phyloP scores from a whole-genome alignment of 352 stramenopile species.

The Lagenidium giganteum region DNA sequence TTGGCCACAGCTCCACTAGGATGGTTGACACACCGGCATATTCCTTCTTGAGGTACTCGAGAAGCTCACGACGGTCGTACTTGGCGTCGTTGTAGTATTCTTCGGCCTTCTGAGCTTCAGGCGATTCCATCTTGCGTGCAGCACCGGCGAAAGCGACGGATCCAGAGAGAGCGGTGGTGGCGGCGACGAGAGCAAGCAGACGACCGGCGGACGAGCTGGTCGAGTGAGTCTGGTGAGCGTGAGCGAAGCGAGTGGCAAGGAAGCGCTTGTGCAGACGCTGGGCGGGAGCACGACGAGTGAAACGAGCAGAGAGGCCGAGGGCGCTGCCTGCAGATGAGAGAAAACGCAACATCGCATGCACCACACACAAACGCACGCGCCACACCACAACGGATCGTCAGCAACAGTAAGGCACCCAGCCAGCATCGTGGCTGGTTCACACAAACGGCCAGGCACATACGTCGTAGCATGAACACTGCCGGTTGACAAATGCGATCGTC shows the following conservation, averaged over 20 bases:
- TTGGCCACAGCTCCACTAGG: too few relatives aligned
- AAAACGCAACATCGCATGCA: too few relatives aligned
- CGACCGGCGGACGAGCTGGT: too few relatives aligned
- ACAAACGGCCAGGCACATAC: background rate
- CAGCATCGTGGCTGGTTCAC: too few relatives aligned
- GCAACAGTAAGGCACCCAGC: too few relatives aligned
- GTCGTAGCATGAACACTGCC: background rate
- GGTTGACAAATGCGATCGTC: too few relatives aligned
- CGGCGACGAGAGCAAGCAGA: constrained; percentile 5
- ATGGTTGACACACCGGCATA: constrained; percentile 23
- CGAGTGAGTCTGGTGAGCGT: background rate
- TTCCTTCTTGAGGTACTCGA: constrained; percentile 54
- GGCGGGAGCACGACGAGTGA: background rate
- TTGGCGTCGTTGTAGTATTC: constrained; percentile 76
- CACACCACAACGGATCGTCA: too few relatives aligned
- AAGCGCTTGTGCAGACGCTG: background rate
- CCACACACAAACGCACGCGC: too few relatives aligned
- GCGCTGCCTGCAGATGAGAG: constrained; percentile 11
- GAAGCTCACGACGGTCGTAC: constrained; percentile 68
- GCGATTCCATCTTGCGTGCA: constrained; percentile 46
- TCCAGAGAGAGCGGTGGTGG: constrained; percentile 8
- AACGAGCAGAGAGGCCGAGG: constrained; percentile 3
- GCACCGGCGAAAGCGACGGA: constrained; percentile 2
- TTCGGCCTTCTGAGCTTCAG: constrained; percentile 59
- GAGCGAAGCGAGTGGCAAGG: background rate